A percentile compares a stretch with the other conserved stretches of the same genome.
phyloP scores from a whole-genome alignment of 306 rosid genomes.

The Astragalus membranaceus region DNA sequence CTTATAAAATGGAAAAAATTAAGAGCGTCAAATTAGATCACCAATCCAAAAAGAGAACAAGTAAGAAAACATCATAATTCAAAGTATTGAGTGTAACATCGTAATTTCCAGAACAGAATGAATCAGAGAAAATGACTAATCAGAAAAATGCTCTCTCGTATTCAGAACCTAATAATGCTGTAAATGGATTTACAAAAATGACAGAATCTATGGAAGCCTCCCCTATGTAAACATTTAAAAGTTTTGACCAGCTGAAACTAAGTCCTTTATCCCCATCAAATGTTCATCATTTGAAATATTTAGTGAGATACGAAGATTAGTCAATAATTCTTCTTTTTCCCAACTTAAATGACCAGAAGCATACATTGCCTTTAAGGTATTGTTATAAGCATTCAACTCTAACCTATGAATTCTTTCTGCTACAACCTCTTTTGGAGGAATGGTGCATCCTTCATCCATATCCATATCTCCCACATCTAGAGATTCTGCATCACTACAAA shows the following conservation, averaged over 20 bases:
- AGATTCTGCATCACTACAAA: conserved; percentile 63
- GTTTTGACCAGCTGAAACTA: conserved; percentile 28
- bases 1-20: neutral
- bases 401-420: conserved; percentile 53
- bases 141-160: neutral
- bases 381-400: conserved; percentile 67
- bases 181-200: conserved; percentile 12
- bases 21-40: neutral
- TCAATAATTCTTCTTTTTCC: conserved; percentile 77
- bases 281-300: conserved; percentile 86
- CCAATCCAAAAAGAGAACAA: conserved; percentile 5
- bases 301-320: conserved; percentile 79
- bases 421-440: conserved; percentile 33
- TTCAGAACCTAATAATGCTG: conserved; percentile 30
- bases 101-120: conserved; percentile 14
- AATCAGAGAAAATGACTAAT: neutral
- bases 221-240: conserved; percentile 16
- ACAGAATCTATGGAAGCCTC: neutral
- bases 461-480: conserved; percentile 37
- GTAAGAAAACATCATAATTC: neutral
- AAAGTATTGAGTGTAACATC: neutral
- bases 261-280: conserved; percentile 31
- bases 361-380: conserved; percentile 58
- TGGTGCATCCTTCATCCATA: conserved; percentile 33
- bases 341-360: conserved; percentile 89